Conservation (phyloP, 139 green algal species). For the Trebouxia sp. region DNA sequence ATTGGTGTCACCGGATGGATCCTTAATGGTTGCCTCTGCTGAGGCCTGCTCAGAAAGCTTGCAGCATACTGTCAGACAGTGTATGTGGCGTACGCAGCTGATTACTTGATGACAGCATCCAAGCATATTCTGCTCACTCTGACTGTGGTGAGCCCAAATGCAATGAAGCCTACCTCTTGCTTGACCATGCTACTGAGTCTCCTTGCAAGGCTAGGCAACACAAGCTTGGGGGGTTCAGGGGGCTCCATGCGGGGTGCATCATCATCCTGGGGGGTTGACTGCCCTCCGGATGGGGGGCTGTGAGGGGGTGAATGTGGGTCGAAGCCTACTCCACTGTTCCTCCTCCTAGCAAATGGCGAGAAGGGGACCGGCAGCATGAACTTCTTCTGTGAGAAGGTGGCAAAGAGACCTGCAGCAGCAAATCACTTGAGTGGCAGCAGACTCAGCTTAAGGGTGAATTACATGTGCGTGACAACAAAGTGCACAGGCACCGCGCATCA, state of each 20-base stretch:
- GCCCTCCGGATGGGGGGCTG: neutral
- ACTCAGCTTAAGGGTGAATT: too few relatives aligned
- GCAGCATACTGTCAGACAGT: too few relatives aligned
- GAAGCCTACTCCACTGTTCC: neutral
- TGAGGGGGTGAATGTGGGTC: neutral
- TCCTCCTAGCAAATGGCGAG: neutral
- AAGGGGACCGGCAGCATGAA: constrained; percentile 10
- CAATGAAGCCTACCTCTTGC: neutral
- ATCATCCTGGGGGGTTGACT: neutral
- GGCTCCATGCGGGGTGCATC: neutral
- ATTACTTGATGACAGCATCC: too few relatives aligned
- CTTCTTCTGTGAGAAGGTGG: neutral
- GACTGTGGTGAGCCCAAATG: too few relatives aligned
- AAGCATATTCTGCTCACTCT: too few relatives aligned
- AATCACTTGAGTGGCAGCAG: too few relatives aligned
- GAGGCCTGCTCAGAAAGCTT: too few relatives aligned
- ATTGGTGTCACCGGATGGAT: too few relatives aligned
- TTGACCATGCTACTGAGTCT: constrained; percentile 15
- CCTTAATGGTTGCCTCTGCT: too few relatives aligned
- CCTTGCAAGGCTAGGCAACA: constrained; percentile 4
- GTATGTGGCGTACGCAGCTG: too few relatives aligned
- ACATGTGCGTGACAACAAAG: too few relatives aligned
- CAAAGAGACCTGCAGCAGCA: neutral
- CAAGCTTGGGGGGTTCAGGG: constrained; percentile 17
- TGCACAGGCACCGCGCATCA: too few relatives aligned